Evolutionary conservation across 257 asterid genomes (phyloP).

Genomic region (Solanum bukasovii): DNA sequence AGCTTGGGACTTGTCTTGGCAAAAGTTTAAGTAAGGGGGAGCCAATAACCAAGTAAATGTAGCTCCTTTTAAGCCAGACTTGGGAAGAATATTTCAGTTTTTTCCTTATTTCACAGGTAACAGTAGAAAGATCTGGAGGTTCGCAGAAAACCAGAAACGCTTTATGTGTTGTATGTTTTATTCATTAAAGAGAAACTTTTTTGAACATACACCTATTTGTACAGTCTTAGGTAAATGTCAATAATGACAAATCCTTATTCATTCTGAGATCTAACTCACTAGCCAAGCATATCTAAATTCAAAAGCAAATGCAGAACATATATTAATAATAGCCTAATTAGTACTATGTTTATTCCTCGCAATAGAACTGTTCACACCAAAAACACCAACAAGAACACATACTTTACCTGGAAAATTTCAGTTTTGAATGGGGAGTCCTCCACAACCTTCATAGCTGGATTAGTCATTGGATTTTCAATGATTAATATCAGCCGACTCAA

Average conservation of each 20-base stretch:
- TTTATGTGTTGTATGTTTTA: background rate
- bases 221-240: background rate
- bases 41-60: background rate
- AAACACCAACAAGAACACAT: background rate
- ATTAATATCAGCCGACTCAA: slow-evolving; percentile 50
- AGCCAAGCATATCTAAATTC: background rate
- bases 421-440: slow-evolving; percentile 51
- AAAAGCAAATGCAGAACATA: background rate
- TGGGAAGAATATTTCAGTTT: background rate
- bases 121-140: background rate
- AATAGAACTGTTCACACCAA: background rate
- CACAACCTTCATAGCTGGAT: slow-evolving; percentile 57
- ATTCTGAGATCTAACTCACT: background rate
- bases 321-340: background rate
- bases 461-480: slow-evolving; percentile 48
- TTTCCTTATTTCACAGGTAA: background rate
- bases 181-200: background rate
- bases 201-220: background rate
- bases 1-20: background rate
- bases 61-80: background rate
- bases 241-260: background rate
- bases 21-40: background rate
- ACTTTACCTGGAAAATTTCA: slow-evolving; percentile 64
- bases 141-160: background rate
- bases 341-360: background rate